A percentile compares a stretch with the other conserved stretches of the same genome.
These are phyloP conservation scores for Metschnikowia santaceciliae DNA, from an alignment of 805 yeast species.

Conservation along the genomic window DNA sequence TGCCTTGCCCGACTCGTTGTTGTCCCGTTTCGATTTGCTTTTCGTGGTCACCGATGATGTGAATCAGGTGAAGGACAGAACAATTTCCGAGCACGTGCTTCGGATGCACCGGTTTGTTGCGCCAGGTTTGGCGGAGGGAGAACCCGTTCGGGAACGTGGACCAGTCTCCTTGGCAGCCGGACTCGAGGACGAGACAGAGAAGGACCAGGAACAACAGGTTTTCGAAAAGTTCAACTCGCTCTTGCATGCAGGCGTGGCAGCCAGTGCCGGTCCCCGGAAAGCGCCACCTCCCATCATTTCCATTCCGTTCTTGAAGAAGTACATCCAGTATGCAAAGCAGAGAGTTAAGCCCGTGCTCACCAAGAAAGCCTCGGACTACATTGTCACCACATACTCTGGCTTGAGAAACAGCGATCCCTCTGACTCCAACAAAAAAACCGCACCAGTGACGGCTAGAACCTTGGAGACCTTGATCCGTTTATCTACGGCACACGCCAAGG, in stretches of 20 bases:
- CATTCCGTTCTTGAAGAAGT: constrained; percentile 84
- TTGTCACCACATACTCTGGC: constrained; percentile 74
- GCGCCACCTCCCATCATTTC: constrained; percentile 44
- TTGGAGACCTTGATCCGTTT: constrained; percentile 92
- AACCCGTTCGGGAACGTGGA: constrained; percentile 79
- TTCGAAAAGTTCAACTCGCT: constrained; percentile 80
- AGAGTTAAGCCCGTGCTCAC: constrained; percentile 80
- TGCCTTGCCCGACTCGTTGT: constrained; percentile 91
- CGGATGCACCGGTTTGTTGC: constrained; percentile 89
- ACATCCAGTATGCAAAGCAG: constrained; percentile 89
- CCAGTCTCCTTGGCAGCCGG: constrained; percentile 80
- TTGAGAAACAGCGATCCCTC: constrained; percentile 67
- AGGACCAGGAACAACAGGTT: constrained; percentile 54
- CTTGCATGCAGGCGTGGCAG: constrained; percentile 71
- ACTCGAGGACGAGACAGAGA: constrained; percentile 47
- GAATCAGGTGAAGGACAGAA: constrained; percentile 75
- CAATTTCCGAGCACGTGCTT: constrained; percentile 89
- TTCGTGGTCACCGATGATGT: constrained; percentile 97
- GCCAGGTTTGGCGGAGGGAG: constrained; percentile 87
- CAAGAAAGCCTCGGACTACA: constrained; percentile 70
- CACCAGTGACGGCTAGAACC: constrained; percentile 98
- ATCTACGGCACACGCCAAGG: constrained; percentile 94
- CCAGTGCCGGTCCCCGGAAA: constrained; percentile 14
- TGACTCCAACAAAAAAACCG: constrained; percentile 65
- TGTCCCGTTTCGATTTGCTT: constrained; percentile 93